phyloP scores from a whole-genome alignment of 106 monocot species.

The Allium sativum region DNA sequence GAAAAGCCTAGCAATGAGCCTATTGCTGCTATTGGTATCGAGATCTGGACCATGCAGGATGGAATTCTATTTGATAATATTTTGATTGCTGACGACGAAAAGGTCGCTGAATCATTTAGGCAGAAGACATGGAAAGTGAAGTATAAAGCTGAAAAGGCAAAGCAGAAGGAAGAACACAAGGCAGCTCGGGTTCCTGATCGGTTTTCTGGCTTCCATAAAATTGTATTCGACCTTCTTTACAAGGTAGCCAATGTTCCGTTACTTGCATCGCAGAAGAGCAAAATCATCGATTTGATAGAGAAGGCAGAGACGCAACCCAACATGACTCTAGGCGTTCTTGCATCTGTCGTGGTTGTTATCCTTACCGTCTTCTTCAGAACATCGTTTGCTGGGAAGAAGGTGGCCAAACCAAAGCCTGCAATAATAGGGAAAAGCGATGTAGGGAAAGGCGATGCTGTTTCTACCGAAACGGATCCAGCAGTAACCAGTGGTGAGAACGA shows the following conservation, averaged over 20 bases:
- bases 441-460: neutral
- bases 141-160: constrained; percentile 52
- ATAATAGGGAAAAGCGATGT: constrained; percentile 2
- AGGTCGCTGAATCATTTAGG: constrained; percentile 36
- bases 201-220: constrained; percentile 49
- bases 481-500: constrained; percentile 18
- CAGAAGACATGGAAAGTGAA: constrained; percentile 48
- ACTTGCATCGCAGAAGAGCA: constrained; percentile 37
- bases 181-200: constrained; percentile 26
- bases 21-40: constrained; percentile 63
- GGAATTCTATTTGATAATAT: constrained; percentile 72
- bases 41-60: constrained; percentile 84
- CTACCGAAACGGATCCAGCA: constrained; percentile 1
- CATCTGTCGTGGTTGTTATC: no score
- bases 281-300: constrained; percentile 26
- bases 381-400: no score
- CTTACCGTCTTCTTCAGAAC: no score
- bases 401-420: constrained; percentile 1
- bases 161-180: constrained; percentile 54
- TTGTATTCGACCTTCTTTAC: constrained; percentile 62
- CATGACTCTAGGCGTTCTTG: no score
- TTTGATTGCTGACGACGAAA: constrained; percentile 40
- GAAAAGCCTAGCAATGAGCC: constrained; percentile 64
- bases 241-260: constrained; percentile 43
- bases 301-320: no score